Base-by-base conservation (phyloP, 345 rosid genomes). In the Linum lewisii region DNA sequence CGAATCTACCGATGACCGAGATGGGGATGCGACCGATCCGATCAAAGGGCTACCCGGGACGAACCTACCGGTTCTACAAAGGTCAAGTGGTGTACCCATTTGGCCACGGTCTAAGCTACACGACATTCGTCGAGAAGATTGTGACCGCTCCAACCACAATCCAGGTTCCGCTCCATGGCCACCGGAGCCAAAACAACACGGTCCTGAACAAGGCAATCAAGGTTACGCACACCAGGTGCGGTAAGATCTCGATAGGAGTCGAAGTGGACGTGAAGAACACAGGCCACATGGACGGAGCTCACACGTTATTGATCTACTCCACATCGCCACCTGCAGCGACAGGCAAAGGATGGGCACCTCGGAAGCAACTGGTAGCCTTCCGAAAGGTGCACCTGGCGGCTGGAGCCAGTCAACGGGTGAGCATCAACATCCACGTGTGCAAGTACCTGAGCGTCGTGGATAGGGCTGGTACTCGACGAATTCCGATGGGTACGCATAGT, bases 31-130 rank as follows among this genome's bases (percentile, higher is more conserved):
- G 75, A 25, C 13, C 75, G 19, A 66, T 52, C 65, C 11, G 4
- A 23, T 54, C 65, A 21, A 62, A 24, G 2, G 63, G 60, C 16
- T 66, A 66, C 24, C 75, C 71, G 0, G 75, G 75, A 29, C 51
- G 75, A 55, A 72, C 75, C 50, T 72, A 72, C 2, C 75, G 92
- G 54, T 91, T 88, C 71, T 91, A 91, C 61, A 78, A 75, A 14
- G 98, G 96, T 16, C 79, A 79, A 5, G 85, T 84, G 1, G 90
- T 91, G 26, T 91, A 86, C 75, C 80, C 90, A 47, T 91, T 91
- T 5, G 98, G 98, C 1, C 81, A 88, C 25, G 98, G 98, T 38
- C 3, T 91, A 72, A 86, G 90, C 76, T 91, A 84, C 85, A 77
- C 96, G 6, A 76, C 64, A 4, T 91, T 91, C 25, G 73, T 68